Base-by-base conservation (phyloP, 1,284 basidiomycete genomes). In the Farysia itapuensis region DNA sequence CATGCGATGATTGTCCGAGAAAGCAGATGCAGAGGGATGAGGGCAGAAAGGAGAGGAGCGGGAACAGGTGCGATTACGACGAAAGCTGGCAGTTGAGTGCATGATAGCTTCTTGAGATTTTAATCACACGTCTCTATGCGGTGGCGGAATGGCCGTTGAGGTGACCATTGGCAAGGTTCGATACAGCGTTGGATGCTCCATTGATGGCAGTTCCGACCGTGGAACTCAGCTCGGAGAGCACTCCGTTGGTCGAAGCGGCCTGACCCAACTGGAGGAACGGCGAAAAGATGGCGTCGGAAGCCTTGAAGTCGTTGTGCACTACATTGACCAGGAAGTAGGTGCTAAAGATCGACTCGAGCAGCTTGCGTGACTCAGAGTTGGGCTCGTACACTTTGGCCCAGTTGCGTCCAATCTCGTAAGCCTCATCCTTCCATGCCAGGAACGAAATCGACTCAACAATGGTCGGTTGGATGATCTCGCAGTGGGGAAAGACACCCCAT, bases 401-500 rank as follows among this genome's bases (percentile, higher is more conserved):
- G 45, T 70, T 63, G 30, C 74, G 56, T 28, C 74, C 74, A 15
- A 75, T 67, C 49, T 75, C 70, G 51, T 71, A 75, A 12, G 74
- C 74, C 58, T 75, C 74, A 30, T 75, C 74, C 66, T 75, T 74
- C 74, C 73, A 75, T 13, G 73, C 73, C 26, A 75, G 46, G 67
- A 75, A 75, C 26, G 70, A 73, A 51, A 75, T 75, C 16, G 63
- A 63, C 65, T 99, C 95, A 24, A 99, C 95, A 61, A 98, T 94
- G 16, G 95, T 99, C 21, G 94, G 93, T 77, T 98, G 95, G 37
- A 96, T 82, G 70, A 98, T 91, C 81, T 98, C 95, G 78, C 90
- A 15, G 50, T 74, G 72, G 7, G 95, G 94, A 83, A 97, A 99
- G 5, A 95, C 91, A 64, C 94, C 95, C 95, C 94, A 99, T 0